phyloP scores from a whole-genome alignment of 495 filamentous ascomycete genomes.

The Hypoxylon perforatum region DNA sequence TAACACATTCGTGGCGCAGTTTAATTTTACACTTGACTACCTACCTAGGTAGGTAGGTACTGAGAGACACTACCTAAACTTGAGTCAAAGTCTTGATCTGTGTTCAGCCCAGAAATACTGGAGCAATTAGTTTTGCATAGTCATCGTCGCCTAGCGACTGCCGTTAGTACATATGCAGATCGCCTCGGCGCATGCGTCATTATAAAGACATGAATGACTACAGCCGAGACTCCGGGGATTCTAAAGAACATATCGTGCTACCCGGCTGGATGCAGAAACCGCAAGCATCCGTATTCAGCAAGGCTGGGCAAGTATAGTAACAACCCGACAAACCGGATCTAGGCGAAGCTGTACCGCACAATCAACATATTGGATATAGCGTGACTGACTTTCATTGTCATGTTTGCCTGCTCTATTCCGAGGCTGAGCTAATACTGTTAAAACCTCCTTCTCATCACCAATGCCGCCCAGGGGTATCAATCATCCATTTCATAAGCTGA shows the following conservation, averaged over 20 bases:
- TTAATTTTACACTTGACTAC: too few species aligned
- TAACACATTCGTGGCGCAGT: too few species aligned
- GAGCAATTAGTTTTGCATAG: too few species aligned
- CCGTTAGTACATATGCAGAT: too few species aligned
- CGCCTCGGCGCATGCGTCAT: too few species aligned
- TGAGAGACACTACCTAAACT: too few species aligned
- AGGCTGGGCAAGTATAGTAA: slow-evolving; percentile 1
- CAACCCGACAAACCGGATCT: slow-evolving; percentile 24
- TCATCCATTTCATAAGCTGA: slow-evolving; percentile 28
- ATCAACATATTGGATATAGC: slow-evolving; percentile 12
- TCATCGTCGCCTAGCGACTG: too few species aligned
- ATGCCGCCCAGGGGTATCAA: slow-evolving; percentile 46
- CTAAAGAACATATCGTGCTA: slow-evolving; percentile 3
- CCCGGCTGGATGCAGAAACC: slow-evolving; percentile 11
- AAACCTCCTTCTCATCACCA: slow-evolving; percentile 14
- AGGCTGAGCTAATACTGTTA: slow-evolving; percentile 5
- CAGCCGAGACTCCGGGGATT: not conserved
- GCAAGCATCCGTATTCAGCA: slow-evolving; percentile 19
- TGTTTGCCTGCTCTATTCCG: slow-evolving; percentile 10
- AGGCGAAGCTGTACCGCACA: slow-evolving; percentile 40
- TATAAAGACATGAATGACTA: too few species aligned
- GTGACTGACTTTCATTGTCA: not conserved
- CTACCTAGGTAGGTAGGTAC: too few species aligned
- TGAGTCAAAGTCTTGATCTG: too few species aligned
- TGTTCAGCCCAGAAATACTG: too few species aligned